These are phyloP conservation scores for Lobosporangium transversale DNA, from an alignment of 192 early-diverging fungal genomes.

Conservation along the genomic window DNA sequence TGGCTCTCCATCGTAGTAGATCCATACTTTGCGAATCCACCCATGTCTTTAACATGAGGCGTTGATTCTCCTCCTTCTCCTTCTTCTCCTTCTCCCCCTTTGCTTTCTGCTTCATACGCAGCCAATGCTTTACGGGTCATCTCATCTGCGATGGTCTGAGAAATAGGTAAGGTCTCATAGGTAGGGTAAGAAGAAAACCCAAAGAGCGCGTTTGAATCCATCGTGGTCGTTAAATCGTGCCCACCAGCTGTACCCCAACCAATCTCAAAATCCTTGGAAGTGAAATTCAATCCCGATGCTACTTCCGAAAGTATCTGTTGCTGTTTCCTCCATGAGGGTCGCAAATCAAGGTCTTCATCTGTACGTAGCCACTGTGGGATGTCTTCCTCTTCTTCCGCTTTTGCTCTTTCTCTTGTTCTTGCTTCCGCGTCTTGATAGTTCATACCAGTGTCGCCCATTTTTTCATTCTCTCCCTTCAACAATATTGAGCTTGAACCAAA, in stretches of 20 bases:
- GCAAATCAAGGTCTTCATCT: slow-evolving; percentile 14
- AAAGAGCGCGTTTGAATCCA: slow-evolving; percentile 37
- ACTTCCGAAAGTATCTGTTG: neutral
- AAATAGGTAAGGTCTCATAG: slow-evolving; percentile 28
- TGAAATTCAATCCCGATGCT: neutral
- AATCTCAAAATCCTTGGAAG: slow-evolving; percentile 2
- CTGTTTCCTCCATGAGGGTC: neutral
- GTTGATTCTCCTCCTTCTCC: too few species aligned
- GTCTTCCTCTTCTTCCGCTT: slow-evolving; percentile 3
- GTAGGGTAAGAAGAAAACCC: slow-evolving; percentile 44
- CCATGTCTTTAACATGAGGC: neutral
- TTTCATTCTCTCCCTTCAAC: too few species aligned
- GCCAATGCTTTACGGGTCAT: slow-evolving; percentile 3
- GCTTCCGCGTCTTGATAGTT: too few species aligned
- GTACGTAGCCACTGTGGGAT: slow-evolving; percentile 39
- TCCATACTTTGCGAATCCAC: slow-evolving; percentile 38
- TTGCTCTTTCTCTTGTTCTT: too few species aligned
- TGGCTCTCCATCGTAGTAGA: neutral
- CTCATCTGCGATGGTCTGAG: slow-evolving; percentile 26
- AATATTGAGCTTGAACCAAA: neutral
- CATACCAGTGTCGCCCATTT: too few species aligned
- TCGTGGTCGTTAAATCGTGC: slow-evolving; percentile 14
- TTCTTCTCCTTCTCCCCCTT: too few species aligned
- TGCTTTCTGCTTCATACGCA: too few species aligned
- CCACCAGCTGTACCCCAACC: slow-evolving; percentile 7